Evolutionary conservation across 2,329 filamentous ascomycete genomes (phyloP).

Genomic region (Claviceps sorghi): DNA sequence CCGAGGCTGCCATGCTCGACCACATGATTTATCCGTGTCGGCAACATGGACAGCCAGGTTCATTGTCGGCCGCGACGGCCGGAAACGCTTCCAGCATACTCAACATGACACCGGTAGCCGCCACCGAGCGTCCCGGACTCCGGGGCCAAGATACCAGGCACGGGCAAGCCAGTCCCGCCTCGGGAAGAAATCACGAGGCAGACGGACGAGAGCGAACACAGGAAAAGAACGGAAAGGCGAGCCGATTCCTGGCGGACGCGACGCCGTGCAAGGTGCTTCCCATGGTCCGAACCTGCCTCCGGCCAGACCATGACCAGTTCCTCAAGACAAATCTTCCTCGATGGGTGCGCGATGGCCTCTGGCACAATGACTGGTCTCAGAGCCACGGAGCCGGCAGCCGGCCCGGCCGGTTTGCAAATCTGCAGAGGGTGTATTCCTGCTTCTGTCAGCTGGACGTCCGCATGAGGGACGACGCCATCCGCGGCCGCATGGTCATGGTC

Average conservation of each 20-base stretch:
- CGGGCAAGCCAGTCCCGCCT: neutral
- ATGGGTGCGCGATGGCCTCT: neutral
- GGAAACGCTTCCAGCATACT: neutral
- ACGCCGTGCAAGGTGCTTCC: neutral
- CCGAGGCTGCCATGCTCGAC: neutral
- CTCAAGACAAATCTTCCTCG: neutral
- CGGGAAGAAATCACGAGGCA: neutral
- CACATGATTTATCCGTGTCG: neutral
- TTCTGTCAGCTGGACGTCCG: neutral
- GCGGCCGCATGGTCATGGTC: neutral
- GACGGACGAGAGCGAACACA: neutral
- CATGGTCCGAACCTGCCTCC: neutral
- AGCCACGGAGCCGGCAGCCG: neutral
- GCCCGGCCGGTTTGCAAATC: neutral
- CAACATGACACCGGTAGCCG: neutral
- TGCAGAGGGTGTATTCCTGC: neutral
- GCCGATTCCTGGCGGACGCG: neutral
- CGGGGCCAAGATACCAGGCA: neutral
- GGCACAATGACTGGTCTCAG: neutral
- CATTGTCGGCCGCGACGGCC: too few species aligned
- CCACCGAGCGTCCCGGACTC: neutral
- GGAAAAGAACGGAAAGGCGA: neutral
- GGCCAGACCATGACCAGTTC: neutral
- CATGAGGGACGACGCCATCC: neutral
- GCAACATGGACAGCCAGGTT: neutral